phyloP scores from a whole-genome alignment of 352 stramenopile genomes.

The Globisporangium viniferum region DNA sequence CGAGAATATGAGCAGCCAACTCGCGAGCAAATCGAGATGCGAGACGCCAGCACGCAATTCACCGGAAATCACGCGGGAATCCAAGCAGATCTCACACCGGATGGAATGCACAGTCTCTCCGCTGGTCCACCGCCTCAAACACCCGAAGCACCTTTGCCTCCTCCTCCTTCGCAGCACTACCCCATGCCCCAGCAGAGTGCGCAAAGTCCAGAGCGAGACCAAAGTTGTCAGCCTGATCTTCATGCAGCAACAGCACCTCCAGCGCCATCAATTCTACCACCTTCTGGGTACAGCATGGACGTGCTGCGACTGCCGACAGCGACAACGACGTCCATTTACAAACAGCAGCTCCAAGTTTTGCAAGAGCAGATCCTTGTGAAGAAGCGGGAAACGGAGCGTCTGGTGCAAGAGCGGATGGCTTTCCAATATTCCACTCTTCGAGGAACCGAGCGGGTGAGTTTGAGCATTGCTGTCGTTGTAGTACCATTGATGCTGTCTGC shows the following conservation, averaged over 20 bases:
- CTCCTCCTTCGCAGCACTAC: neutral
- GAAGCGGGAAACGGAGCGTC: constrained; percentile 56
- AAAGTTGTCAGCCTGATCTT: neutral
- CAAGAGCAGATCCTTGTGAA: constrained; percentile 71
- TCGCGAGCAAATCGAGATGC: constrained; percentile 36
- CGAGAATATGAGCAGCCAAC: constrained; percentile 37
- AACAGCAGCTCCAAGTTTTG: constrained; percentile 52
- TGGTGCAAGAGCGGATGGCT: constrained; percentile 51
- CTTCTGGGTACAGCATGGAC: constrained; percentile 34
- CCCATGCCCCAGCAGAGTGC: neutral
- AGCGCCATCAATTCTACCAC: neutral
- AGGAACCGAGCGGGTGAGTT: constrained; percentile 52
- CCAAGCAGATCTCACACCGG: constrained; percentile 57
- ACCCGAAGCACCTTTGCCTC: neutral
- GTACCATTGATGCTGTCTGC: neutral
- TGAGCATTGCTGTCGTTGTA: neutral
- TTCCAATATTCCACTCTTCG: constrained; percentile 60
- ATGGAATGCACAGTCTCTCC: constrained; percentile 50
- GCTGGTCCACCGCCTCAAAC: neutral
- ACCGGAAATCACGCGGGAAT: constrained; percentile 72
- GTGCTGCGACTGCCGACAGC: constrained; percentile 25
- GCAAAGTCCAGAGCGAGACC: neutral
- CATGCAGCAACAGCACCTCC: neutral
- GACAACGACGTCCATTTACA: constrained; percentile 61
- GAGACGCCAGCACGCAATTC: constrained; percentile 66